These are phyloP conservation scores for Misopates orontium DNA, from an alignment of 257 asterid species.

Conservation along the genomic window DNA sequence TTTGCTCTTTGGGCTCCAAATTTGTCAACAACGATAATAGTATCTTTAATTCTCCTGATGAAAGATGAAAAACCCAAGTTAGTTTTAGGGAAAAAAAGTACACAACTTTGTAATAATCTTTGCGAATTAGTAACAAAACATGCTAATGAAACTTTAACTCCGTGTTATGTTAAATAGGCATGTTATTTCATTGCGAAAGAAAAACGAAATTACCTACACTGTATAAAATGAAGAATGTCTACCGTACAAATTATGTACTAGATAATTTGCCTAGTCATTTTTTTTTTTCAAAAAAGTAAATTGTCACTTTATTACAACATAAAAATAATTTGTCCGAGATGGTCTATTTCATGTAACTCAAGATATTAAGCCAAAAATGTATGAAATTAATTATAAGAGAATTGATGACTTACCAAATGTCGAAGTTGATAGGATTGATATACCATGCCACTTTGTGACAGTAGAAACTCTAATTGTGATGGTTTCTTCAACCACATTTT, in stretches of 20 bases:
- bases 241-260: too few species aligned
- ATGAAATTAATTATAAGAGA: neutral
- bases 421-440: conserved; percentile 63
- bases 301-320: too few species aligned
- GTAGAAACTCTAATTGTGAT: conserved; percentile 62
- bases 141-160: too few species aligned
- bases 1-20: conserved; percentile 68
- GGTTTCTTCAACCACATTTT: conserved; percentile 31
- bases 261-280: too few species aligned
- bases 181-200: too few species aligned
- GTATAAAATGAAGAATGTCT: too few species aligned
- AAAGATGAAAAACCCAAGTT: neutral
- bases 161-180: too few species aligned
- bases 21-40: conserved; percentile 55
- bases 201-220: too few species aligned
- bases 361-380: too few species aligned
- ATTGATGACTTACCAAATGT: conserved; percentile 58
- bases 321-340: too few species aligned
- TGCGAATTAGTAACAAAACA: neutral
- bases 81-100: neutral
- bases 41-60: conserved; percentile 65
- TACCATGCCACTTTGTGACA: conserved; percentile 54
- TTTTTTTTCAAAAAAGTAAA: too few species aligned
- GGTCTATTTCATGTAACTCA: too few species aligned
- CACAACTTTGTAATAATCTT: neutral